Evolutionary conservation across 2,329 filamentous ascomycete genomes (phyloP).

Genomic region (Pyrenochaeta sp.): DNA sequence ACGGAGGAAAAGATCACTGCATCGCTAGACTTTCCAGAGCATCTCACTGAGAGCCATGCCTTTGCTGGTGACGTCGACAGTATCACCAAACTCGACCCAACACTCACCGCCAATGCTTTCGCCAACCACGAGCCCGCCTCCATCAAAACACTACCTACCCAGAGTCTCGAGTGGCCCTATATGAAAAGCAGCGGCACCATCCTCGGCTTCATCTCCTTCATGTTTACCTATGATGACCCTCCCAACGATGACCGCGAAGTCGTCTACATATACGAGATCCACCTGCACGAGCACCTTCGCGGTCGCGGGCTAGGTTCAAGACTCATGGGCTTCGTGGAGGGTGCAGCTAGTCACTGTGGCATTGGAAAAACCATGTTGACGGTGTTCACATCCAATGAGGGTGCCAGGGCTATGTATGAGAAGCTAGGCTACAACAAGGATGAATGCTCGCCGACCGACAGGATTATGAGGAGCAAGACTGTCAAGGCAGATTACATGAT

Average conservation of each 20-base stretch:
- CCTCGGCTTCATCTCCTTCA: constrained; percentile 64
- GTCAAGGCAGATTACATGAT: constrained; percentile 38
- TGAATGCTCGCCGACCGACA: constrained; percentile 61
- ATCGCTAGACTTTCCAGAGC: not conserved
- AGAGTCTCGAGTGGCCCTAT: not conserved
- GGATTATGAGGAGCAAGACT: constrained; percentile 32
- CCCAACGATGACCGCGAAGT: constrained; percentile 60
- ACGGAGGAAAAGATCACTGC: not conserved
- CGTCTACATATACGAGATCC: constrained; percentile 82
- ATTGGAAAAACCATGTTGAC: constrained; percentile 77
- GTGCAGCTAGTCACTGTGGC: constrained; percentile 62
- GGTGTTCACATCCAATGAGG: constrained; percentile 70
- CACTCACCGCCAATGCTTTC: not conserved
- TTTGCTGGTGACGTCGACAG: not conserved
- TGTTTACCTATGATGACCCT: constrained; percentile 72
- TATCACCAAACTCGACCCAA: not conserved
- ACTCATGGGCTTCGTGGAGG: constrained; percentile 66
- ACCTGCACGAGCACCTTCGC: constrained; percentile 66
- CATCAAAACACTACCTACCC: not conserved
- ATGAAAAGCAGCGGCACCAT: constrained; percentile 11
- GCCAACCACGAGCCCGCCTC: not conserved
- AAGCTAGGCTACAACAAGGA: constrained; percentile 65
- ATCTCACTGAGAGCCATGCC: not conserved
- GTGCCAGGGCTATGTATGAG: constrained; percentile 68
- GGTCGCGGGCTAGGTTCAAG: constrained; percentile 69